Evolutionary conservation across 2,329 filamentous ascomycete genomes (phyloP), one percentile per base, ranked within the genome.

Genomic region (Leptographium radiaticola): DNA sequence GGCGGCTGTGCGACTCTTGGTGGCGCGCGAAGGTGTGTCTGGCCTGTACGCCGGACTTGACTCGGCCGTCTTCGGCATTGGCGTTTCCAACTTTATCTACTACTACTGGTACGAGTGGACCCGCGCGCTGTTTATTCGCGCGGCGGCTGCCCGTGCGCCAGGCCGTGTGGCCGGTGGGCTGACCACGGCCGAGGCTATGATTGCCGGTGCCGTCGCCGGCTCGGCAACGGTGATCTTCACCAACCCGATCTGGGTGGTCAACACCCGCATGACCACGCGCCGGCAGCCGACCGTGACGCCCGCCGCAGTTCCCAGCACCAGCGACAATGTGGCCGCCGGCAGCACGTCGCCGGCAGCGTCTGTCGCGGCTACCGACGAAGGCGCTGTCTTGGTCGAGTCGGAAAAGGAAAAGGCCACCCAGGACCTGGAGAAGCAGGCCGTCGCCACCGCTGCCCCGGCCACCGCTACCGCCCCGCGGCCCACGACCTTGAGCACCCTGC

Each of bases 81-180:
- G 87, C 69, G 84, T 98, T 62, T 98, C 93, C 63, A 98, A 98
- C 75, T 98, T 98, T 67, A 91, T 98, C 49, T 98, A 98, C 77
- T 98, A 98, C 74, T 98, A 97, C 77, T 98, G 88, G 91, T 98
- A 97, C 71, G 93, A 98, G 74, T 98, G 89, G 87, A 93, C 89
- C 58, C 84, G 90, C 56, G 78, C 85, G 51, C 86, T 86, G 66
- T 96, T 97, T 72, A 89, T 88, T 67, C 76, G 77, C 59, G 87
- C 89, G 11, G 89, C 89, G 47, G 68, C 77, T 55, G 83, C 81
- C 63, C 44, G 55, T 51, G 50, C 36, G 6, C n/a, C 10, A 53
- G 87, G 86, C 38, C 83, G 88, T 59, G 79, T 83, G 55, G 83
- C 79, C 58, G 85, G 81, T 71, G 90, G 89, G 67, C 84, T 98